Base-by-base conservation (phyloP, 2,329 filamentous ascomycete genomes). In the Cladosporium sp. region DNA sequence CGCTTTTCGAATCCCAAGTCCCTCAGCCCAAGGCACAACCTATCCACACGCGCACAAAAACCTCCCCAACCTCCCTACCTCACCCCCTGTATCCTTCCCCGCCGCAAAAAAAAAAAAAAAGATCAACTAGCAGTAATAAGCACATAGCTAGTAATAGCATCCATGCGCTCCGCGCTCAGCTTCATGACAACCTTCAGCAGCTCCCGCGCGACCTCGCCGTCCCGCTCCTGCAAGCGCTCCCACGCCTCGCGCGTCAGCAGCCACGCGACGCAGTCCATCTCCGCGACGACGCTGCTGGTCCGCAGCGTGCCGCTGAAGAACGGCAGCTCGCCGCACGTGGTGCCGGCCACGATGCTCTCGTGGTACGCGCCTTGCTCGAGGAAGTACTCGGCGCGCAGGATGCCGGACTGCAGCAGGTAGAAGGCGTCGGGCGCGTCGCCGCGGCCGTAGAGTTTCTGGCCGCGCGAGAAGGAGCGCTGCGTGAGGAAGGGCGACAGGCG, bases 81-180 rank as follows among this genome's bases (percentile, higher is more conserved):
- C 16, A 18, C 16, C 16, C 16, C 16, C 16, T 18, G 2, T 18
- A 18, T 18, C 16, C 16, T 18, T 3, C 16, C 45, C 32, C 31
- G 33, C 14, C 42, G n/a, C n/a, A n/a, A n/a, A 31, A 18, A 14
- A 16, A 42, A 19, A 8, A 35, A 40, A 28, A 32, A 43, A 33
- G 16, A 32, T 64, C 57, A 72, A 58, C 68, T 70, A 49, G 70
- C 70, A 18, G 67, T 71, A 44, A 72, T 70, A 49, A 72, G 57
- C n/a, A 72, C 69, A 60, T 71, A 71, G 51, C 66, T 70, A 19
- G 81, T 84, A 57, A 85, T 82, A 51, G 80, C 78, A 63, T 82
- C 80, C 89, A 97, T 95, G 60, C 93, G 79, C 78, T 98, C 93
- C 53, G 86, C 95, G 40, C 92, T 97, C 68, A 98, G 71, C 76